phyloP scores from a whole-genome alignment of 208 protist genomes.

The Trypanosomatidae sp. region DNA sequence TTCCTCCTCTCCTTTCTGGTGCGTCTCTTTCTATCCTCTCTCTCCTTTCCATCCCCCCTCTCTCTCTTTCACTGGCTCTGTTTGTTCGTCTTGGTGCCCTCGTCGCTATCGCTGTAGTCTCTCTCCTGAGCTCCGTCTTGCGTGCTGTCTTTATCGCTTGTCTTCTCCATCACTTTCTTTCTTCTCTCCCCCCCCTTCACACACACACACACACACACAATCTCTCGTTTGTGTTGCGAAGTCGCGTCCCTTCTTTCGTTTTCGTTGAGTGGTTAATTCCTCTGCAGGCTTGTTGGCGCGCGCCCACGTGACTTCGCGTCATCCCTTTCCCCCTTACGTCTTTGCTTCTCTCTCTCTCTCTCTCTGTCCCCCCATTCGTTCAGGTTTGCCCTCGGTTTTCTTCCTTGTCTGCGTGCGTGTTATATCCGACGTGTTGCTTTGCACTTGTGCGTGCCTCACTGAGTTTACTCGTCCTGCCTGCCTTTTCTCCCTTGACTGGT shows the following conservation, averaged over 20 bases:
- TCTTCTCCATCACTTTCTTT: neutral
- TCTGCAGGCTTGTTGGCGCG: neutral
- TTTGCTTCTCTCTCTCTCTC: neutral
- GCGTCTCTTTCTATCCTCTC: neutral
- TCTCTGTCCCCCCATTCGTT: neutral
- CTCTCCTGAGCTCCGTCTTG: neutral
- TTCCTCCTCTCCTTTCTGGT: neutral
- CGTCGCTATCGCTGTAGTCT: neutral
- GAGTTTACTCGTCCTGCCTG: neutral
- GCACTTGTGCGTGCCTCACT: neutral
- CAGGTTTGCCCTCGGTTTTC: neutral
- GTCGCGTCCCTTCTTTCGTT: neutral
- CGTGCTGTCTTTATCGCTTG: neutral
- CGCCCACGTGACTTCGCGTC: neutral
- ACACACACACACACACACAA: neutral
- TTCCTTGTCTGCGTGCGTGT: conserved; percentile 7
- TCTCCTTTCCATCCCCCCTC: neutral
- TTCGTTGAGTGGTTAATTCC: neutral
- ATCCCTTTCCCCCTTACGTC: neutral
- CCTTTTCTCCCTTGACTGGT: neutral
- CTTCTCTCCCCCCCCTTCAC: neutral
- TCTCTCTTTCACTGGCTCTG: neutral
- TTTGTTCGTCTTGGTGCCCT: neutral
- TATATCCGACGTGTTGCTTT: neutral
- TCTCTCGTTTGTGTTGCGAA: conserved; percentile 3